Base-by-base conservation (phyloP, 2,329 filamentous ascomycete genomes). In the Allantophomopsis lycopodina region DNA sequence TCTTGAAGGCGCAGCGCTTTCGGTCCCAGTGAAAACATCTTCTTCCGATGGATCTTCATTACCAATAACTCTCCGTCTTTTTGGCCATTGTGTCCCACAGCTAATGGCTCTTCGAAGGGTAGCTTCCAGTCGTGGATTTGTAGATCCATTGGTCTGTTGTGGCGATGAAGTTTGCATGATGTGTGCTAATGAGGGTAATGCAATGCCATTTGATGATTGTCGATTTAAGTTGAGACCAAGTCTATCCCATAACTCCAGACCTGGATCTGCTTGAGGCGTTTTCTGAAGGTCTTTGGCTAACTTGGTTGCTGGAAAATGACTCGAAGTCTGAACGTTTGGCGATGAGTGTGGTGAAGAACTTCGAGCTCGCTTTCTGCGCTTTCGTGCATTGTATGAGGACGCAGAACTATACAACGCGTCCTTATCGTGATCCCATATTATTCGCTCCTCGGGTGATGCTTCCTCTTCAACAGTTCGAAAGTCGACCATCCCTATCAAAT, bases 281-380 rank as follows among this genome's bases (percentile, higher is more conserved):
- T 71, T 77, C 50, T 74, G 69, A 32, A 78, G 60, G 48, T 82
- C 74, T 44, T 79, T 61, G 0, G 68, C 52, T 32, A 46, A 44
- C 28, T 21, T 36, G 39, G 38, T 50, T 2, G 36, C 14, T 28
- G 42, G 35, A 35, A 54, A 52, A 39, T 60, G 57, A 36, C 56
- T 58, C 3, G 60, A 60, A 33, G 49, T 51, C 11, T 53, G 54
- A 28, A 58, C 58, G 28, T 70, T 67, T 1, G 83, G 81, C 2
- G 83, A 87, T 5, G 77, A 78, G 2, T 69, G 60, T 1, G 83
- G 82, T 1, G 83, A 87, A 11, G 82, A 85, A 59, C 80, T 87
- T 48, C 76, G 71, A 13, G 79, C 76, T 41, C 83, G 71, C 56
- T 87, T 88, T 58, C 54, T 55, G 41, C 58, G 55, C 36, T 55